Percentiles rank a stretch among this genome's conserved stretches.
Evolutionary conservation across 257 asterid genomes (phyloP).

Genomic region (Solanum appendiculatum): DNA sequence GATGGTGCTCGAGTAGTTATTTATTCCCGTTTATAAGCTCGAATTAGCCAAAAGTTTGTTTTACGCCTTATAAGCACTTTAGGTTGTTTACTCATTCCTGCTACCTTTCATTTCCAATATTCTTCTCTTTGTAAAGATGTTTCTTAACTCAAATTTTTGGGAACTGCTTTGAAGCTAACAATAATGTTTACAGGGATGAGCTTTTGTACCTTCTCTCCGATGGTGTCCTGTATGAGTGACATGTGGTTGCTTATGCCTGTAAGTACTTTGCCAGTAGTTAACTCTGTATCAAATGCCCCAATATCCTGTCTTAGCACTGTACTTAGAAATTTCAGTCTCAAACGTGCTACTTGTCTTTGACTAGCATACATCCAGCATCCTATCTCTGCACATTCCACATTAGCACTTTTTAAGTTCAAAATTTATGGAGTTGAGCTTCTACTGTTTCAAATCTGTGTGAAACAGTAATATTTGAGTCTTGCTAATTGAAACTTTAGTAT

Average conservation of each 20-base stretch:
- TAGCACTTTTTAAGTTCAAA: not conserved
- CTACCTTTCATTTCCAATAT: not conserved
- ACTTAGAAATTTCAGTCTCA: constrained; percentile 46
- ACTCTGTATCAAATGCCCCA: constrained; percentile 69
- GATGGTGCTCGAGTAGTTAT: not conserved
- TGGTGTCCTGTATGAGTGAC: constrained; percentile 71
- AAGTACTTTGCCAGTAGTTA: constrained; percentile 60
- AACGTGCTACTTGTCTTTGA: constrained; percentile 60
- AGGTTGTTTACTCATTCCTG: not conserved
- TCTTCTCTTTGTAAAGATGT: not conserved
- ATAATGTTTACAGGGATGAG: not conserved
- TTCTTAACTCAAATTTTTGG: not conserved
- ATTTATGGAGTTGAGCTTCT: not conserved
- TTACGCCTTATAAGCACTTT: not conserved
- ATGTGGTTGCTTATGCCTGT: constrained; percentile 60
- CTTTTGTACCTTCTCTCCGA: constrained; percentile 67
- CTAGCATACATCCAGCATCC: constrained; percentile 93
- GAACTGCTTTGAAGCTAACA: not conserved
- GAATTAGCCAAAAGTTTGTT: not conserved
- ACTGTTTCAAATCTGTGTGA: not conserved
- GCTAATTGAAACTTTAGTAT: not conserved
- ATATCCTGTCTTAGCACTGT: constrained; percentile 64
- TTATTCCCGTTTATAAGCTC: not conserved
- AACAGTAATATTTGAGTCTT: not conserved
- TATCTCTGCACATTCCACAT: constrained; percentile 41